Percentiles rank a stretch among this genome's conserved stretches.
These are phyloP conservation scores for Exophiala sp. DNA, from an alignment of 2,329 filamentous ascomycete genomes.

Conservation along the genomic window DNA sequence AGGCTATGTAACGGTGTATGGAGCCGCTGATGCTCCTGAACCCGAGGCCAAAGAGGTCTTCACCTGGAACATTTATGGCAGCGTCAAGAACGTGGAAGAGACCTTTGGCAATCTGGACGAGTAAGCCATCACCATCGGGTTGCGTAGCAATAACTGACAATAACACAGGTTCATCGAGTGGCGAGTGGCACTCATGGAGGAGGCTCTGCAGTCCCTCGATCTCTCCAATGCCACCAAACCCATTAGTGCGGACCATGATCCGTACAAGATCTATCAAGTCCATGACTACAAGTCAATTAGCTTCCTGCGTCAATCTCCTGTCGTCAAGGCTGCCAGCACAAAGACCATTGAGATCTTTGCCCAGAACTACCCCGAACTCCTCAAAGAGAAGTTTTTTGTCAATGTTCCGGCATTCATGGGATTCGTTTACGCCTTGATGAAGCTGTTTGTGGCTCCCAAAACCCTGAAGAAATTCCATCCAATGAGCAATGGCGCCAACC, in stretches of 20 bases:
- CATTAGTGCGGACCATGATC: constrained; percentile 69
- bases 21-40: constrained; percentile 29
- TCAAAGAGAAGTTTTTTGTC: constrained; percentile 90
- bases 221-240: constrained; percentile 62
- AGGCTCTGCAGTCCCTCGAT: constrained; percentile 68
- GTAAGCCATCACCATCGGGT: constrained; percentile 48
- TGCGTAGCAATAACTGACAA: background rate
- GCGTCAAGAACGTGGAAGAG: constrained; percentile 69
- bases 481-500: constrained; percentile 63
- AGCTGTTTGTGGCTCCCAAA: constrained; percentile 65
- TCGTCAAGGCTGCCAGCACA: constrained; percentile 67
- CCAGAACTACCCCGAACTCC: constrained; percentile 79
- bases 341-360: constrained; percentile 78
- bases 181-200: constrained; percentile 86
- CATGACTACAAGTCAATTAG: constrained; percentile 88
- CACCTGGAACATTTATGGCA: constrained; percentile 91
- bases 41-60: constrained; percentile 55
- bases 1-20: constrained; percentile 72
- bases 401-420: constrained; percentile 90
- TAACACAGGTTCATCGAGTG: constrained; percentile 70
- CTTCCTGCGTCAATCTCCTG: constrained; percentile 74
- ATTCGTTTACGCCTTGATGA: constrained; percentile 72
- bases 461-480: constrained; percentile 76
- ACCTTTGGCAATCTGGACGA: constrained; percentile 78
- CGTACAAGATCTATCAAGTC: constrained; percentile 85